Percentiles rank a stretch among this genome's conserved stretches.
Evolutionary conservation across 148 eudicot genomes (phyloP).

Genomic region (Vaccinium vitisidaea): DNA sequence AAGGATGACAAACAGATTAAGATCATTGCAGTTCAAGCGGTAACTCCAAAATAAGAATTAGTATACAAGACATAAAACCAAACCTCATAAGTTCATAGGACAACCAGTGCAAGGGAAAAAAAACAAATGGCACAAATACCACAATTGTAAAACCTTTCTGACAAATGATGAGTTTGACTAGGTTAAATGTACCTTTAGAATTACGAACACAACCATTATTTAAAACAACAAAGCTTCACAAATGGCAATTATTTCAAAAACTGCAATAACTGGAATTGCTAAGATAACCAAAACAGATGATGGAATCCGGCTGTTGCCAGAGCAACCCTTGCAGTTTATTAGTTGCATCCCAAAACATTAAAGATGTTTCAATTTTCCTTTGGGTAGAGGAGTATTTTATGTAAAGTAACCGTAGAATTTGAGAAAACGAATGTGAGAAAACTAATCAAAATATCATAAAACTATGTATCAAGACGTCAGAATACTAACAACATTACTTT

Average conservation of each 20-base stretch:
- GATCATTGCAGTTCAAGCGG: not conserved
- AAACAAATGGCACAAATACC: not conserved
- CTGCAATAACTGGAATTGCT: conserved; percentile 1
- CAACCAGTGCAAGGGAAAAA: not conserved
- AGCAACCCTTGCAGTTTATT: not conserved
- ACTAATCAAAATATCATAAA: not conserved
- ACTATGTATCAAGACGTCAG: not conserved
- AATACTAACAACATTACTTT: not conserved
- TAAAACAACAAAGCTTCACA: not conserved
- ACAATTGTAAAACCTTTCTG: not conserved
- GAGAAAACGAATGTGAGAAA: not conserved
- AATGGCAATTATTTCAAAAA: not conserved
- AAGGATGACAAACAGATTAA: not conserved
- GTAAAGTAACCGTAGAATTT: not conserved
- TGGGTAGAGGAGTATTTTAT: not conserved
- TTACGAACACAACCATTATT: too few species aligned
- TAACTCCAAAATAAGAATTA: not conserved
- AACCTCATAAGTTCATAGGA: not conserved
- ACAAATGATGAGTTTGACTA: not conserved
- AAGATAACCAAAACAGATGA: not conserved
- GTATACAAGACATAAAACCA: not conserved
- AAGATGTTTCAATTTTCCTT: not conserved
- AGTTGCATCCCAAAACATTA: not conserved
- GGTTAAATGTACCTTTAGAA: not conserved
- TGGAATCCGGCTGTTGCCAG: not conserved